A percentile compares a stretch with the other conserved stretches of the same genome.
These are phyloP conservation scores for Sisymbrium irio DNA, from an alignment of 345 rosid species.

Conservation along the genomic window DNA sequence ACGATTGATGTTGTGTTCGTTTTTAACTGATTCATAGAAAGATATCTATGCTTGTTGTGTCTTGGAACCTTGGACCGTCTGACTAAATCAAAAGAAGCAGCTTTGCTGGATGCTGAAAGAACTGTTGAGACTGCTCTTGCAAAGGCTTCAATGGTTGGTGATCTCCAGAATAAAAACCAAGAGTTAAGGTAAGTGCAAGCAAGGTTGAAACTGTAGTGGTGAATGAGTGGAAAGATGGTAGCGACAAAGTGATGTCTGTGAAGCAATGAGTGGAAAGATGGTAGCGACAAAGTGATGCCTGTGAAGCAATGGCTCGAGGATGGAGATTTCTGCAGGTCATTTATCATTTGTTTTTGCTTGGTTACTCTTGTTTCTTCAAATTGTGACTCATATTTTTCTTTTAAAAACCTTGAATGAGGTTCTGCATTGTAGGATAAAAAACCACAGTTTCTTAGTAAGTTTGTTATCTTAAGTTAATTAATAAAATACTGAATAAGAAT, in stretches of 20 bases:
- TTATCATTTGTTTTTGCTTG: slow-evolving; percentile 4
- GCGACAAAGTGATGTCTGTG: slow-evolving; percentile 99
- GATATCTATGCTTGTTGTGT: neutral
- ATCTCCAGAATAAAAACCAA: slow-evolving; percentile 98
- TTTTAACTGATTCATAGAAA: too few relatives aligned
- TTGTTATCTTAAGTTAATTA: too few relatives aligned
- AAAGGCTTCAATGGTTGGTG: slow-evolving; percentile 98
- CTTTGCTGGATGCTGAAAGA: slow-evolving; percentile 94
- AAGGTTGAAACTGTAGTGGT: slow-evolving; percentile 97
- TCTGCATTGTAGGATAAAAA: too few relatives aligned
- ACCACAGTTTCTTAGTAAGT: too few relatives aligned
- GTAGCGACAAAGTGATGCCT: too few relatives aligned
- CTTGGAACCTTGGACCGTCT: slow-evolving; percentile 60
- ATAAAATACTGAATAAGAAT: too few relatives aligned
- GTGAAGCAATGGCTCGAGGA: slow-evolving; percentile 99
- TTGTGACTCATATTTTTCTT: slow-evolving; percentile 24
- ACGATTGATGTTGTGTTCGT: neutral
- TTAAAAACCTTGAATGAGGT: too few relatives aligned
- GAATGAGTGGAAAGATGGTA: slow-evolving; percentile 98
- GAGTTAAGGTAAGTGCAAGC: slow-evolving; percentile 94
- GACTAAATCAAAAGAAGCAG: slow-evolving; percentile 98
- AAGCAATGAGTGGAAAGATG: too few relatives aligned
- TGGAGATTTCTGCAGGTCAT: slow-evolving; percentile 96
- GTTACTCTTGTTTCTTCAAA: neutral
- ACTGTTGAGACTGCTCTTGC: slow-evolving; percentile 87